Evolutionary conservation across 2,329 filamentous ascomycete species (phyloP), one percentile per base, ranked within the genome.

Genomic region (Calonectria crousiana): DNA sequence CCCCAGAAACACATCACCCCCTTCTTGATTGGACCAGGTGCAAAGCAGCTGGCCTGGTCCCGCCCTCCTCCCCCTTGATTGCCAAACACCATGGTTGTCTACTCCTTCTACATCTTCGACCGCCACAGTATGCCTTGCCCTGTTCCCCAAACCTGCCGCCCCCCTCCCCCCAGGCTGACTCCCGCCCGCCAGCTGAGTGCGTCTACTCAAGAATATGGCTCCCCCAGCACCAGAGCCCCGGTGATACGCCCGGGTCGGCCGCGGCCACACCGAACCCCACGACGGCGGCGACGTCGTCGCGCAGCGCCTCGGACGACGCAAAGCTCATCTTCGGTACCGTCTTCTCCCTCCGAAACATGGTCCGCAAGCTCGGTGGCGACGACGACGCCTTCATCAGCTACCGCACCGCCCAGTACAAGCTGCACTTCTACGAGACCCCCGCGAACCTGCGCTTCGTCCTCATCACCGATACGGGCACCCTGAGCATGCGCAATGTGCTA

Each of bases 71-170:
- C 20, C 52, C 47, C 66, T 49, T 51, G 56, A 41, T 41, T 14
- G 9, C n/a, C 56, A 41, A 69, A 78, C 84, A 88, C 80, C 83
- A 98, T 99, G 97, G 93, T 94, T 75, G 94, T 98, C 85, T 98
- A 97, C 87, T 96, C 95, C 74, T 98, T 99, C 87, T 98, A 98
- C 89, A 98, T 99, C 84, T 99, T 99, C 85, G 97, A 99, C 87
- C 94, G 97, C 78, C 97, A 99, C 87, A 98, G 97, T 98, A 90
- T 83, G 91, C 82, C 64, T 8, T 47, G 32, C 18, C 34, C n/a
- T 6, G 14, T 20, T 65, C 52, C 30, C 13, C 65, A 60, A 44
- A 11, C 34, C 30, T 53, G 23, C 62, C 44, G 49, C 56, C 51
- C 32, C 26, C 49, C 38, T 26, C 49, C 36, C 47, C 62, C 36